Conservation (phyloP, 2,329 filamentous ascomycete species). For the Colletotrichum gigasporum region DNA sequence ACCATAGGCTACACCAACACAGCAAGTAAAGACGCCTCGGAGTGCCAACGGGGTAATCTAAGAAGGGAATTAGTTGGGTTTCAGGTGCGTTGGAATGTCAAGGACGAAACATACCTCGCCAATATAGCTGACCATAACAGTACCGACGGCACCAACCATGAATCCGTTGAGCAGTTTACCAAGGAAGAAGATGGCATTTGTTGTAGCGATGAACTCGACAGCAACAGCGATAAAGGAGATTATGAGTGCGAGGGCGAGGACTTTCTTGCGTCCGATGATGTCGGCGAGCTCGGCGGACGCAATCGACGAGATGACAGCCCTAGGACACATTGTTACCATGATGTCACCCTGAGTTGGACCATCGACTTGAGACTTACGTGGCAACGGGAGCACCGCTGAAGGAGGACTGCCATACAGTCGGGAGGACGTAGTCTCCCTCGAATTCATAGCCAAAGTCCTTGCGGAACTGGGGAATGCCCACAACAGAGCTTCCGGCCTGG, state of each 20-base stretch:
- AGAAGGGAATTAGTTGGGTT: neutral
- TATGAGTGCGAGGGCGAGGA: constrained; percentile 44
- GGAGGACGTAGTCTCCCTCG: constrained; percentile 48
- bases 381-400: constrained; percentile 53
- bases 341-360: neutral
- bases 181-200: constrained; percentile 50
- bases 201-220: constrained; percentile 51
- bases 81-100: neutral
- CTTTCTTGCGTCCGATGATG: constrained; percentile 42
- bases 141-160: constrained; percentile 39
- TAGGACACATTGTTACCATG: neutral
- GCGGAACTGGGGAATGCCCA: constrained; percentile 54
- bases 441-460: constrained; percentile 52
- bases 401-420: constrained; percentile 53
- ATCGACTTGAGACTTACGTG: constrained; percentile 34
- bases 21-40: constrained; percentile 40
- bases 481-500: constrained; percentile 50
- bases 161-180: constrained; percentile 54
- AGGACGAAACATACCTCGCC: constrained; percentile 38
- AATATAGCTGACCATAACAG: constrained; percentile 42
- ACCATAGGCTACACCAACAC: constrained; percentile 41
- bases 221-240: constrained; percentile 49
- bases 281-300: constrained; percentile 44
- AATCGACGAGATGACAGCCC: constrained; percentile 40
- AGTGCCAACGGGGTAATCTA: constrained; percentile 41